Base-by-base conservation (phyloP, 495 filamentous ascomycete genomes). In the Xylaria sp. region DNA sequence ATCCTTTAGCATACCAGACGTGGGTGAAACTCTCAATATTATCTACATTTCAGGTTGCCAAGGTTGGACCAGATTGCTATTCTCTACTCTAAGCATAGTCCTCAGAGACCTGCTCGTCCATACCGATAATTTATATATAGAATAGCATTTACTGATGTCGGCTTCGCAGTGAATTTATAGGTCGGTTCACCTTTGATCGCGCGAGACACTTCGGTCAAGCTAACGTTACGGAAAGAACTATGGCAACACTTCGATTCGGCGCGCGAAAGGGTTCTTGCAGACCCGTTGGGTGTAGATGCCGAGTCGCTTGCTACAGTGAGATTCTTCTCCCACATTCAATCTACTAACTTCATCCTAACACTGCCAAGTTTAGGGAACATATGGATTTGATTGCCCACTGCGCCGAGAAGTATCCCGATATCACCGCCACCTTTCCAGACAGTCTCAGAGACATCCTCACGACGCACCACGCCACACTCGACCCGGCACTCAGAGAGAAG, bases 311-410 rank as follows among this genome's bases (percentile, higher is more conserved):
- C 29, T 50, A 71, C 69, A 5, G 69, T 71, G 26, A 71, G 69
- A 40, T 11, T 58, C 0, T 58, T 21, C 9, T 26, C 26, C 9
- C 5, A 40, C 31, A 33, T 46, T 11, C n/a, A 6, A 50, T 40
- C 7, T 37, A 48, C 31, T 17, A 44, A 15, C 5, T 5, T 14
- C 46, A 7, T 17, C 46, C 68, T 71, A 19, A 71, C 48, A 33
- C 29, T 11, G 21, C 21, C 26, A 92, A 93, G 31, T 88, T 97
- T 63, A 88, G 91, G 65, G 93, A 97, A 74, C 85, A 96, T 52
- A 91, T 95, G 76, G 94, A 97, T 75, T 93, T 98, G 74, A 82
- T 98, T 65, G 90, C 95, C 43, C 95, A 98, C 83, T 93, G 96
- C 70, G 92, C 95, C 77, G 93, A 97, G 77, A 96, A 93, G 83